Conservation (phyloP, 225 moss, liverwort and hornwort genomes). For the Marchantia polymorpha region DNA sequence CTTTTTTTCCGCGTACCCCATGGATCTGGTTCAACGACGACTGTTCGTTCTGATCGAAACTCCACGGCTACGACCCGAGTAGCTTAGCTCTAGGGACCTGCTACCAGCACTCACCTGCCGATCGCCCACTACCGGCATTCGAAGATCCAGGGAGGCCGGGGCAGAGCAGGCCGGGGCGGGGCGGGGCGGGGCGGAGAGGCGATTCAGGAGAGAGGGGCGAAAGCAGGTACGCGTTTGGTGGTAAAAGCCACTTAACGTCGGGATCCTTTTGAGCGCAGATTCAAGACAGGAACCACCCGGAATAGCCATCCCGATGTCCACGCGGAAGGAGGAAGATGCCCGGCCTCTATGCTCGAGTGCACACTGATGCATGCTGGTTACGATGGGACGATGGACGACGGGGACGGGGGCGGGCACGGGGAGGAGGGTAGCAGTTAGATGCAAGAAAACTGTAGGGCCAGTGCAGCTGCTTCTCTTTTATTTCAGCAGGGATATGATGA, state of each 20-base stretch:
- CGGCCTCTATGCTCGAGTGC: no score
- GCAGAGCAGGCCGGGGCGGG: background rate
- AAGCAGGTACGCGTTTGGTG: background rate
- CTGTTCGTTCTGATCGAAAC: constrained; percentile 10
- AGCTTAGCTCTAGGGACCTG: background rate
- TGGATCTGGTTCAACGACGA: constrained; percentile 2
- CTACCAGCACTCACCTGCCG: constrained; percentile 2
- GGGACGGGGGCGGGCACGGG: background rate
- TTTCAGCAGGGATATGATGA: constrained; percentile 11
- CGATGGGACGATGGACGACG: background rate
- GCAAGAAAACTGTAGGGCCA: constrained; percentile 5
- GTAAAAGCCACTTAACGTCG: background rate
- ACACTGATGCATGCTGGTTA: background rate
- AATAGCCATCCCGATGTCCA: background rate
- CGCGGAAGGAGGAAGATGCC: background rate
- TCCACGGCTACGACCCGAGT: constrained; percentile 3
- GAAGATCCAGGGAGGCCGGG: background rate
- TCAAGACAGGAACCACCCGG: background rate
- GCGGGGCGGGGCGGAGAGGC: background rate
- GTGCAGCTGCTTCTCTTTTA: background rate
- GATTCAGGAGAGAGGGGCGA: background rate
- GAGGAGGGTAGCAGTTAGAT: background rate
- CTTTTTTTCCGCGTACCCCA: background rate
- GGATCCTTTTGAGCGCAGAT: background rate
- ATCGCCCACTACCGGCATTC: background rate